These are phyloP conservation scores for Saturnispora gosingensis DNA, from an alignment of 805 yeast species.

Conservation along the genomic window DNA sequence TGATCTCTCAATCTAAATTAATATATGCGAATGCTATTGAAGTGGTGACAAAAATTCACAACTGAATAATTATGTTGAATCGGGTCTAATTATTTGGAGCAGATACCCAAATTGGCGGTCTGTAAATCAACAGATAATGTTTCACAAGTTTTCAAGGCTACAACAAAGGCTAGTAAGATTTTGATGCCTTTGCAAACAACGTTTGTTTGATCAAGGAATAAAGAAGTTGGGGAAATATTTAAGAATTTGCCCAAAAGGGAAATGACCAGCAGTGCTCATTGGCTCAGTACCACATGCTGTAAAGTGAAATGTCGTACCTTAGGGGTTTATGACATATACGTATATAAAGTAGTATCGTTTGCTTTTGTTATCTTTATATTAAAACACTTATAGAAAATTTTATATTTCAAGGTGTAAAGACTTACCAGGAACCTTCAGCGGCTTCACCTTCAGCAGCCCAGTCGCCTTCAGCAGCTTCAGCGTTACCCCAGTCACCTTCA, in stretches of 20 bases:
- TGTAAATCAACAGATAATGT: too few relatives aligned
- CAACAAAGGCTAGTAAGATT: neutral
- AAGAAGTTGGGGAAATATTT: neutral
- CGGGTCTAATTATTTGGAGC: neutral
- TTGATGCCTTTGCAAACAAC: neutral
- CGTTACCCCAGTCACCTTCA: constrained; percentile 29
- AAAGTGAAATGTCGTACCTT: too few relatives aligned
- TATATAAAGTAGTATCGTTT: neutral
- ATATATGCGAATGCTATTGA: neutral
- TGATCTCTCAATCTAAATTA: neutral
- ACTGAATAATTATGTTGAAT: neutral
- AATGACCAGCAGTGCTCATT: neutral
- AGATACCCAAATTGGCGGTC: neutral
- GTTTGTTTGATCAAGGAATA: neutral
- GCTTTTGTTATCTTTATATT: constrained; percentile 6
- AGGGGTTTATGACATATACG: too few relatives aligned
- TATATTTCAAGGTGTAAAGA: constrained; percentile 7
- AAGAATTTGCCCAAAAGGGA: neutral
- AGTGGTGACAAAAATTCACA: neutral
- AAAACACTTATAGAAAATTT: constrained; percentile 6
- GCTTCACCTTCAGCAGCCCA: constrained; percentile 35
- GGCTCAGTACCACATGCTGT: neutral
- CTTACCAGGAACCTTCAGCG: constrained; percentile 28
- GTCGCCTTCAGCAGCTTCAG: constrained; percentile 42
- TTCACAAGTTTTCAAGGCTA: neutral